Evolutionary conservation across 169 alveolate genomes (phyloP), one percentile per base, ranked within the genome.

Genomic region (Plasmodium berghei): DNA sequence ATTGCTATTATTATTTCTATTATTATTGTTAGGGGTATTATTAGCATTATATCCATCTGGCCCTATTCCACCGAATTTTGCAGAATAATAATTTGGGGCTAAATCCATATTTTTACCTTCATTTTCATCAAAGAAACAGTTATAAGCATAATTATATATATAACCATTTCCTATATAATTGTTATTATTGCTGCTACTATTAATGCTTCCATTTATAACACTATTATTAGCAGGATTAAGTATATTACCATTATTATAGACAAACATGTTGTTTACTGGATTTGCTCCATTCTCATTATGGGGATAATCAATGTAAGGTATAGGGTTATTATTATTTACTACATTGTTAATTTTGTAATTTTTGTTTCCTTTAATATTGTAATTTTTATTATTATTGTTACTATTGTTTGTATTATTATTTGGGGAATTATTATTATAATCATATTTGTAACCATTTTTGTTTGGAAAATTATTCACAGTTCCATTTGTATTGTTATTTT

Each of bases 111-210:
- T 69, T 72, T 80, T 80, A 48, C 18, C 26, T 6, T 71, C 91
- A 70, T 70, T 67, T 14, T 85, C 91, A 18, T 85, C 91, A 10
- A 71, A 49, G 22, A 46, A 85, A 71, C 61, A 70, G 40, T 46
- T 85, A 70, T 70, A 85, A 9, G 70, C 59, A 70, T 67, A 85
- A 49, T 55, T 75, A 1, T 66, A 24, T 67, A 75, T 42, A 49
- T 75, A 75, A 26, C 56, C 49, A 42, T 72, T 48, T 10, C 26
- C 34, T n/a, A n/a, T 58, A 58, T 10, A 16, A 58, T 20, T 20
- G 20, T 24, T 62, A 62, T 62, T 58, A 20, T 18, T 20, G 0
- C 28, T 22, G 28, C 72, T 62, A 26, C 10, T 71, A 34, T 34
- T 34, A 52, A 14, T 52, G 18, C n/a, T 52, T 14, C 18, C 61